phyloP scores from a whole-genome alignment of 2,329 filamentous ascomycete species.

The Clonostachys solani region DNA sequence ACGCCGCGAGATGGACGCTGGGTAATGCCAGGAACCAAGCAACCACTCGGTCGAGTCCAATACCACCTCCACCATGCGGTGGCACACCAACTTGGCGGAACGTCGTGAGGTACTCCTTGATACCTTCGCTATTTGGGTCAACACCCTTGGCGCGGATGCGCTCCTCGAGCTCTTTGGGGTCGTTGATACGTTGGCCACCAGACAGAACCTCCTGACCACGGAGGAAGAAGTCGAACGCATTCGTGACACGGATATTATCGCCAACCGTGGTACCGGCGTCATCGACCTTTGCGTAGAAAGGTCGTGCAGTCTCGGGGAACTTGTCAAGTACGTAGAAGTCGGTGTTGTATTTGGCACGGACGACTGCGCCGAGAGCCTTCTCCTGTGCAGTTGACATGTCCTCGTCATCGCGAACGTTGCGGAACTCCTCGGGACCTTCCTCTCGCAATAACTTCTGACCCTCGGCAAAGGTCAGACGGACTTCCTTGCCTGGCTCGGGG shows the following conservation, averaged over 20 bases:
- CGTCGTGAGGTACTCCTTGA: constrained; percentile 85
- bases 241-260: constrained; percentile 40
- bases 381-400: constrained; percentile 80
- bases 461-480: constrained; percentile 74
- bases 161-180: constrained; percentile 68
- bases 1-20: constrained; percentile 53
- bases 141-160: constrained; percentile 78
- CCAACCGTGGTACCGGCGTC: constrained; percentile 52
- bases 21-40: constrained; percentile 57
- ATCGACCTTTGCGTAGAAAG: constrained; percentile 89
- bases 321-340: constrained; percentile 98
- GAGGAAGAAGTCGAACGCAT: constrained; percentile 80
- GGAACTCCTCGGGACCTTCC: constrained; percentile 63
- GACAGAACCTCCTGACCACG: constrained; percentile 90
- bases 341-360: constrained; percentile 84
- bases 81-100: constrained; percentile 80
- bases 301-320: constrained; percentile 83
- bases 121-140: constrained; percentile 67
- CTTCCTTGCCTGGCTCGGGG: constrained; percentile 68
- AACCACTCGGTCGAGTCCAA: constrained; percentile 84
- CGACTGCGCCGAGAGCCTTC: constrained; percentile 81
- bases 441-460: constrained; percentile 73
- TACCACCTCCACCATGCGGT: constrained; percentile 86
- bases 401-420: constrained; percentile 69
- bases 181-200: constrained; percentile 87